These are phyloP conservation scores for Thozetella sp. DNA, from an alignment of 495 filamentous ascomycete species.

Conservation along the genomic window DNA sequence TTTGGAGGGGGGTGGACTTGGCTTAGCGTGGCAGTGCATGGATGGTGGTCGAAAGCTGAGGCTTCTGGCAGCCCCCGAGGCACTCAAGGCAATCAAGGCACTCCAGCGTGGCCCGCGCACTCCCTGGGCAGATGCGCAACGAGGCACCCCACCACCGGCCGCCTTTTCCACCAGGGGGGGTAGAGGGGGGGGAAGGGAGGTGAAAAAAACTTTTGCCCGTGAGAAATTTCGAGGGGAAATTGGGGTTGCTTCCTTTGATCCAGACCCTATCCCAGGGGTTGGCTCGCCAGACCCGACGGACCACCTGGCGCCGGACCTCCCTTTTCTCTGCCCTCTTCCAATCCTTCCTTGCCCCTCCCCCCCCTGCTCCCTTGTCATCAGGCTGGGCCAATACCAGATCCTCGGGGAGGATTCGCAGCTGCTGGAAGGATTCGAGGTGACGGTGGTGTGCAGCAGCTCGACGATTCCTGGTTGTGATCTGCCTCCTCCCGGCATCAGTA, in stretches of 20 bases:
- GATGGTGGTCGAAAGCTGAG: neutral
- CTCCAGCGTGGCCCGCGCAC: neutral
- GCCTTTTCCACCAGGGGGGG: neutral
- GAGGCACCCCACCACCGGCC: neutral
- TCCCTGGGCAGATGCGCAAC: neutral
- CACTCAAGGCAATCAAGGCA: neutral
- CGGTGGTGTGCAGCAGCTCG: neutral
- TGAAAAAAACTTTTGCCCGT: neutral
- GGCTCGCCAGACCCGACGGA: neutral
- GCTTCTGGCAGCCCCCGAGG: neutral
- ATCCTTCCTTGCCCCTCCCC: neutral
- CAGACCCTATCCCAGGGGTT: no score
- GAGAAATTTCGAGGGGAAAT: conserved; percentile 1
- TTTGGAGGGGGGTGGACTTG: neutral
- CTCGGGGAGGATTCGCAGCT: neutral
- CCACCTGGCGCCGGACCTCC: neutral
- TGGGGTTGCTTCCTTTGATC: neutral
- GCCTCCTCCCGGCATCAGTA: neutral
- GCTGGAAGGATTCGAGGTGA: neutral
- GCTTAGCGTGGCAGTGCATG: conserved; percentile 1
- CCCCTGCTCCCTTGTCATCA: no score
- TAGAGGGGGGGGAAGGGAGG: no score
- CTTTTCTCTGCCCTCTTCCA: neutral
- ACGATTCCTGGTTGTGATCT: neutral
- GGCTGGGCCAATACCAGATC: neutral